A percentile compares a stretch with the other conserved stretches of the same genome.
These are phyloP conservation scores for Penicillium sp. DNA, from an alignment of 2,329 filamentous ascomycete species.

Conservation along the genomic window DNA sequence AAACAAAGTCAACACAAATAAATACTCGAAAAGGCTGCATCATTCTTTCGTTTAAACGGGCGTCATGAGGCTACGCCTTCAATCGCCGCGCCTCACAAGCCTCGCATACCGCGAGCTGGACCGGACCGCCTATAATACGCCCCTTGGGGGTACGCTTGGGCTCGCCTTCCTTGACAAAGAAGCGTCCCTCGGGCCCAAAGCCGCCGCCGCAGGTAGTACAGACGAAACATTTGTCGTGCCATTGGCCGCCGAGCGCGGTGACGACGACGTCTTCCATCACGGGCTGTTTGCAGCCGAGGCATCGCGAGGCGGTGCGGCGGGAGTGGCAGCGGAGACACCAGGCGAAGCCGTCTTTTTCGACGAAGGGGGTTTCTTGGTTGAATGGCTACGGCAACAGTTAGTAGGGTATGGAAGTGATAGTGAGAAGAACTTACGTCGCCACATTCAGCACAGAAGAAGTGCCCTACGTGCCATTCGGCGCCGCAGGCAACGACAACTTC, in stretches of 20 bases:
- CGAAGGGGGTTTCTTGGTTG: slow-evolving; percentile 67
- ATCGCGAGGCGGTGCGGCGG: slow-evolving; percentile 84
- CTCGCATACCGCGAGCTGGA: slow-evolving; percentile 60
- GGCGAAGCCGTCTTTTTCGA: slow-evolving; percentile 95
- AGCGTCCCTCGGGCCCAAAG: slow-evolving; percentile 58
- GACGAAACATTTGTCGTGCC: slow-evolving; percentile 89
- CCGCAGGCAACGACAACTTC: slow-evolving; percentile 93
- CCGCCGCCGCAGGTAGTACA: slow-evolving; percentile 64
- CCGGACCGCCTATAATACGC: slow-evolving; percentile 43
- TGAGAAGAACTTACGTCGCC: slow-evolving; percentile 59
- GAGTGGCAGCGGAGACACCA: slow-evolving; percentile 96
- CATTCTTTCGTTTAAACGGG: too few relatives aligned
- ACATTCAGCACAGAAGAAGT: slow-evolving; percentile 99
- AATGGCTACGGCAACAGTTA: slow-evolving; percentile 46
- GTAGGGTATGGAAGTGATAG: neutral
- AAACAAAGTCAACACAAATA: neutral
- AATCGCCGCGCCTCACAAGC: slow-evolving; percentile 59
- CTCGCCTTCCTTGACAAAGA: slow-evolving; percentile 58
- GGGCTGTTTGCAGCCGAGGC: slow-evolving; percentile 74
- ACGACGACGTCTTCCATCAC: slow-evolving; percentile 90
- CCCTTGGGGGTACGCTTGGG: slow-evolving; percentile 43
- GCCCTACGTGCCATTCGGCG: slow-evolving; percentile 92
- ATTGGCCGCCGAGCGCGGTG: slow-evolving; percentile 82
- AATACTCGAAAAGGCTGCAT: neutral
- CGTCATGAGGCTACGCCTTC: slow-evolving; percentile 52